Conservation (phyloP, 2,329 filamentous ascomycete species). For the Sclerotinia subarctica region DNA sequence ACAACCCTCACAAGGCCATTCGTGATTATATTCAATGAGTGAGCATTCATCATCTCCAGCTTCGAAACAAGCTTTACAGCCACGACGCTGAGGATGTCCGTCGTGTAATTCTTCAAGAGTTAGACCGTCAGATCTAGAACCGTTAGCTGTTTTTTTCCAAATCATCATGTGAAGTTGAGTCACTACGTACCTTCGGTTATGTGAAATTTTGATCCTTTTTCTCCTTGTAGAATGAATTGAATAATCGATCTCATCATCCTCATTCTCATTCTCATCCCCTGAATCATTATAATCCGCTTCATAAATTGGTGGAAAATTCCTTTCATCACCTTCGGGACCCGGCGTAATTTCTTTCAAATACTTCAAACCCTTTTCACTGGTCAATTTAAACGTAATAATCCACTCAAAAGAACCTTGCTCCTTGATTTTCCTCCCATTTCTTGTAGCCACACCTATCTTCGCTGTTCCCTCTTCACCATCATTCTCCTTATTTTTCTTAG, state of each 20-base stretch:
- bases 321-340: constrained; percentile 1
- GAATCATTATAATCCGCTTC: constrained; percentile 15
- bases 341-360: not conserved
- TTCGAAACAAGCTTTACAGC: constrained; percentile 34
- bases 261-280: not conserved
- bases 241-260: constrained; percentile 8
- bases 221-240: not conserved
- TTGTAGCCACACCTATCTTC: not conserved
- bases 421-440: constrained; percentile 15
- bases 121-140: constrained; percentile 28
- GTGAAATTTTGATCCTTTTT: constrained; percentile 14
- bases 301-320: not conserved
- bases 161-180: too few relatives aligned
- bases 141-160: constrained; percentile 9
- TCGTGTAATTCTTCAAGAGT: constrained; percentile 26
- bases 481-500: constrained; percentile 10
- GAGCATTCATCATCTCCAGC: constrained; percentile 30
- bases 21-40: constrained; percentile 27
- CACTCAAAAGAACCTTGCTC: constrained; percentile 14
- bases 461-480: not conserved
- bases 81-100: constrained; percentile 31
- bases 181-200: constrained; percentile 9
- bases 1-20: constrained; percentile 34
- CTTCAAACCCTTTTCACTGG: not conserved
- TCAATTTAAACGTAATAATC: constrained; percentile 24